Evolutionary conservation across 805 yeast genomes (phyloP), one percentile per base, ranked within the genome.

Genomic region (Tetrapisispora namnaoensis): DNA sequence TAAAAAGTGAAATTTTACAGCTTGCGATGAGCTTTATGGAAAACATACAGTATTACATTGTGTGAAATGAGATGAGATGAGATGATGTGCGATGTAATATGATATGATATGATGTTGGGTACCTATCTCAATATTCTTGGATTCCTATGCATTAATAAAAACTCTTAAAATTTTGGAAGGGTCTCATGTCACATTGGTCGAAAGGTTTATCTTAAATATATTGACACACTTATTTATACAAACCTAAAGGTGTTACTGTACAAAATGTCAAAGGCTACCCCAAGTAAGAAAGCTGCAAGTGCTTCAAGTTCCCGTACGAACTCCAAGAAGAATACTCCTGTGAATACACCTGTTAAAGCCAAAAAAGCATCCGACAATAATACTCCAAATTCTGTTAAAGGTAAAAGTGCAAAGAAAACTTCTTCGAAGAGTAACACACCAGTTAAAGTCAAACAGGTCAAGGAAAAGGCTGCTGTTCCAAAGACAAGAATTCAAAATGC

Each of bases 401-500:
- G 49, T n/a, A 47, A 53, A 39, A 52, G 50, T 39, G 34, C 38
- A 27, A 51, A 52, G 51, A 45, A 46, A 21, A 37, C 47, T 30
- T 37, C 49, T 11, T 21, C 49, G 16, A 55, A 47, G 40, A 44
- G 46, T 16, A 46, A 46, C 44, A 43, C 38, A 16, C 47, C 40
- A 20, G n/a, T 37, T 4, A 44, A 44, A 22, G 37, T 24, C n/a
- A 40, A 40, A 5, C n/a, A 24, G 35, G 40, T 16, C 21, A 36
- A 45, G 37, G 58, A 37, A 34, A 39, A 51, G 10, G 34, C 53
- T n/a, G 49, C 41, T 18, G 65, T 69, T 35, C 65, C 67, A n/a
- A 44, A 48, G 7, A 56, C 55, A 17, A 65, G 66, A 53, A 60
- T 77, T 16, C 51, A 55, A 18, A 77, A 77, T 53, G 90, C 91